Conservation (phyloP, 148 eudicot species). For the Camellia sinensis region DNA sequence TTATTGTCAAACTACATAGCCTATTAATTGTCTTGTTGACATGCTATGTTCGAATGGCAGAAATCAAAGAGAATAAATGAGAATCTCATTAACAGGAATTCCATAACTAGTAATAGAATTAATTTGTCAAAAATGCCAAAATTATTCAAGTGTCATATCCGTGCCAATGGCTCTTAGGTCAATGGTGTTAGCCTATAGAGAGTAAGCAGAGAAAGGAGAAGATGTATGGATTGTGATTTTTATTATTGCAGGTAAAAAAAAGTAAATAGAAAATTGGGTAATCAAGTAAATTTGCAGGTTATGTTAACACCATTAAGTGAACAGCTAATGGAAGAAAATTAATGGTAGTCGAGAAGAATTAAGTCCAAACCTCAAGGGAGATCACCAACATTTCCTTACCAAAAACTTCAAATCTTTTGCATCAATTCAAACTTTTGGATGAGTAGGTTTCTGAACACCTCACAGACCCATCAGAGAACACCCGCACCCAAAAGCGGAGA, state of each 20-base stretch:
- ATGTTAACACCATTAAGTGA: not conserved
- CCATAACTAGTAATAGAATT: too few species aligned
- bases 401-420: not conserved
- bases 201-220: not conserved
- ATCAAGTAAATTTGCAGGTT: not conserved
- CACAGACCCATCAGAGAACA: not conserved
- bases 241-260: not conserved
- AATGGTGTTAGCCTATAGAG: not conserved
- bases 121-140: too few species aligned
- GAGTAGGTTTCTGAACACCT: not conserved
- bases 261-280: not conserved
- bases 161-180: too few species aligned
- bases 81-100: too few species aligned
- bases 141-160: too few species aligned
- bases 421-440: not conserved
- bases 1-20: constrained; percentile 6
- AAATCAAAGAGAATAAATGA: too few species aligned
- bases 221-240: not conserved
- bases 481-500: not conserved
- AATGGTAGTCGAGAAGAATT: not conserved
- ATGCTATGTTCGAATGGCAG: too few species aligned
- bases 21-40: not conserved
- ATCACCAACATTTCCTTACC: not conserved
- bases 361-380: not conserved
- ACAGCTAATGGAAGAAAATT: not conserved